phyloP scores from a whole-genome alignment of 257 asterid genomes.

The Asclepias syriaca region DNA sequence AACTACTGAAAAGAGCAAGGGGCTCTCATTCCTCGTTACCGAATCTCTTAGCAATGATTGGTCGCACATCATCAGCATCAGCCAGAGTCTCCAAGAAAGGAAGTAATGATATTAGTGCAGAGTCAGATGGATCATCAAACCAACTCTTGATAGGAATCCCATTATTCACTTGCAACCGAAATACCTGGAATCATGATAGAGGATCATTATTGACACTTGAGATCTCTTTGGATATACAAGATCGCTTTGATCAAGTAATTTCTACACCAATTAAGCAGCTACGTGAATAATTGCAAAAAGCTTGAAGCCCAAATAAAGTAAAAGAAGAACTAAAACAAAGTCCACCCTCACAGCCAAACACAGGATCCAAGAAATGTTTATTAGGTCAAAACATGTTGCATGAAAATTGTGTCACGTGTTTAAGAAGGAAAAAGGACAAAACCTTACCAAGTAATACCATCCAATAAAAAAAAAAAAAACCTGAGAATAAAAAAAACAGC shows the following conservation, averaged over 20 bases:
- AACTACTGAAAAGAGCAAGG: conserved; percentile 55
- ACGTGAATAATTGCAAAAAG: not conserved
- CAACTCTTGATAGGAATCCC: conserved; percentile 99
- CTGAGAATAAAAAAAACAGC: not conserved
- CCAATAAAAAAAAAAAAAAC: not conserved
- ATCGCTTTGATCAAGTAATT: not conserved
- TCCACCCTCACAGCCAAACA: not conserved
- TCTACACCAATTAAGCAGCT: not conserved
- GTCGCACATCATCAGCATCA: conserved; percentile 88
- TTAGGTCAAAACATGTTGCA: conserved; percentile 1
- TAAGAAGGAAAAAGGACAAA: not conserved
- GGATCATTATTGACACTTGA: not conserved
- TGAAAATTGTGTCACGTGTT: not conserved
- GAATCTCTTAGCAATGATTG: conserved; percentile 83
- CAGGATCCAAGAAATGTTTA: not conserved
- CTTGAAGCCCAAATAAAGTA: not conserved
- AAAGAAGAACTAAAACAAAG: not conserved
- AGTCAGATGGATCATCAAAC: conserved; percentile 88
- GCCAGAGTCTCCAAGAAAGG: conserved; percentile 92
- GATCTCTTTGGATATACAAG: not conserved
- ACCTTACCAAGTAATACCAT: not conserved
- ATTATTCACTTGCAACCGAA: conserved; percentile 88
- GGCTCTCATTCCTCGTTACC: conserved; percentile 96
- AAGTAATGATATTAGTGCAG: conserved; percentile 68
- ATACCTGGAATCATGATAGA: conserved; percentile 58